Base-by-base conservation (phyloP, 495 filamentous ascomycete genomes). In the Podospora comata region DNA sequence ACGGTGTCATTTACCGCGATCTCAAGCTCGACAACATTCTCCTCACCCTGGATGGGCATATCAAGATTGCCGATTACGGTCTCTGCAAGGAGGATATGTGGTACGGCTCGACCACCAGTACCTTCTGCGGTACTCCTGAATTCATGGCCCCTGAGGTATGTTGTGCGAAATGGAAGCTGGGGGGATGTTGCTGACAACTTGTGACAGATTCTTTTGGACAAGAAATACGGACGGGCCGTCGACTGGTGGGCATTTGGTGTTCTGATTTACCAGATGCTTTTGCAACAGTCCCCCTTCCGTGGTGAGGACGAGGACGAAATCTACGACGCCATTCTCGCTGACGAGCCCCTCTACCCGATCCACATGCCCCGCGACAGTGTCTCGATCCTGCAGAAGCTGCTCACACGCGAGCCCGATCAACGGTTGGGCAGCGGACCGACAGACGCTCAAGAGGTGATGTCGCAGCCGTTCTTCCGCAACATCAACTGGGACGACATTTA, bases 221-320 rank as follows among this genome's bases (percentile, higher is more conserved):
- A 98, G 85, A 97, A 96, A 77, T 99, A 98, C 77, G 95, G 94
- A 54, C 89, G 95, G 62, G 94, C 95, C n/a, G 95, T 99, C 67
- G 95, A 99, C 78, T 99, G 95, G 95, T 99, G 95, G 95, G 95
- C 95, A n/a, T 99, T 99, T 78, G 95, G 95, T 74, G 95, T 99
- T 44, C 83, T 99, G 68, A 99, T 99, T 70, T 99, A 99, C 79
- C 95, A 99, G 82, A 99, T 99, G 95, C 89, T 99, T 57, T 88
- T 99, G 55, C 95, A 99, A 75, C 95, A 99, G 76, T 97, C 94
- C 27, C 95, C 95, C 3, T 99, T 99, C 91, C 91, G 95, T 75
- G 95, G 95, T 74, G 95, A 99, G 77, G 95, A 99, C 75, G 95
- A 99, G 76, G 95, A 99, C 79, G 95, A 99, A 80, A 99, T 99